Evolutionary conservation across 768 basidiomycete species (phyloP).

Genomic region (Russula earlei): DNA sequence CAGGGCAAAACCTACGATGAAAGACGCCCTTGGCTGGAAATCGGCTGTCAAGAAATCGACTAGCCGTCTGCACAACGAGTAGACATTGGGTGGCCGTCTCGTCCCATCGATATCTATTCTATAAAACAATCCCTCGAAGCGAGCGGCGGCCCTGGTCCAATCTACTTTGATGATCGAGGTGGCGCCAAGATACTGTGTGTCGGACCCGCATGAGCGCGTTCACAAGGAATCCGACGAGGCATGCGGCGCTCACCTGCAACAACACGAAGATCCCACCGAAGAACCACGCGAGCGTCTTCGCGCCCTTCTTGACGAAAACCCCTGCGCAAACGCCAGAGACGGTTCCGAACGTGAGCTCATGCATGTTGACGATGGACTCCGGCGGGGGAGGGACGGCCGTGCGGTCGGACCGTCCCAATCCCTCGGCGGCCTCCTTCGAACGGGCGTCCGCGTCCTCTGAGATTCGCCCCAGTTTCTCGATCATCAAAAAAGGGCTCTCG

Average conservation of each 20-base stretch:
- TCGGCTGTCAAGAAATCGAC: conserved; percentile 84
- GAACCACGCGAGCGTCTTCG: conserved; percentile 69
- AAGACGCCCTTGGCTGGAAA: conserved; percentile 85
- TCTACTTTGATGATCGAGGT: conserved; percentile 65
- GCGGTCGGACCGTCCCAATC: background rate
- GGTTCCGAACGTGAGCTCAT: conserved; percentile 83
- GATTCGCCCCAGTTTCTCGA: too few relatives aligned
- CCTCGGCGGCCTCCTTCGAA: background rate
- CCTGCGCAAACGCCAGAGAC: conserved; percentile 84
- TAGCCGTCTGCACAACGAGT: conserved; percentile 54
- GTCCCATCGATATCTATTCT: conserved; percentile 47
- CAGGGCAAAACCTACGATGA: conserved; percentile 72
- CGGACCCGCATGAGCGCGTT: background rate
- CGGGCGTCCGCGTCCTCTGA: too few relatives aligned
- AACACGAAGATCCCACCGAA: conserved; percentile 89
- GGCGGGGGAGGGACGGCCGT: conserved; percentile 44
- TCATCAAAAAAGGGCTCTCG: too few relatives aligned
- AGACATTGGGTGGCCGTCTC: conserved; percentile 52
- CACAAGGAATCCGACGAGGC: background rate
- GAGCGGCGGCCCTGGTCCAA: conserved; percentile 55
- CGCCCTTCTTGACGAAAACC: conserved; percentile 93
- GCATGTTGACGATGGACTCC: conserved; percentile 62
- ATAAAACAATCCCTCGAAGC: conserved; percentile 70
- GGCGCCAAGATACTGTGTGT: conserved; percentile 66
- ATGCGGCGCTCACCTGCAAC: conserved; percentile 56